These are phyloP conservation scores for Penicillium lagena DNA, from an alignment of 495 filamentous ascomycete genomes.

Conservation along the genomic window DNA sequence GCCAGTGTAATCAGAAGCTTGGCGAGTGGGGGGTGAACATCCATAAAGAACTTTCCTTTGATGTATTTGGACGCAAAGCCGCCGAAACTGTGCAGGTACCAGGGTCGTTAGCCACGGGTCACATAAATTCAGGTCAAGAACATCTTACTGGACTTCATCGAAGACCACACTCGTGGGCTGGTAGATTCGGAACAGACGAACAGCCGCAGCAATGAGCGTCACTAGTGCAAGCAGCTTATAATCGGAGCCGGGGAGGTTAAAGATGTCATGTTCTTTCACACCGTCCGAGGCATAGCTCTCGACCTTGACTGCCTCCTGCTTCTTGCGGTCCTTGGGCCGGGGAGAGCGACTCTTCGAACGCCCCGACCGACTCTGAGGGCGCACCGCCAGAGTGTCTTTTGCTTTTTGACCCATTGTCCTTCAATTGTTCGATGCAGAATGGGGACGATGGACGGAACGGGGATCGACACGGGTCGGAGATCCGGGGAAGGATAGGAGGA, in stretches of 20 bases:
- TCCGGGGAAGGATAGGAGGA: not conserved
- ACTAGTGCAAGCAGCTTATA: conserved; percentile 67
- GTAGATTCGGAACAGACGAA: conserved; percentile 92
- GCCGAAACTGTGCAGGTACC: conserved; percentile 62
- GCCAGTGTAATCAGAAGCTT: conserved; percentile 94
- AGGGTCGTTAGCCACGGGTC: conserved; percentile 2
- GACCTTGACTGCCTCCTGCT: conserved; percentile 8
- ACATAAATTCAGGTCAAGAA: not conserved
- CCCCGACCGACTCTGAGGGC: conserved; percentile 25
- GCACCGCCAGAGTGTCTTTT: conserved; percentile 33
- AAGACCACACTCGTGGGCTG: conserved; percentile 96
- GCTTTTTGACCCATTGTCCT: conserved; percentile 30
- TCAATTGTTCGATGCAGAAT: conserved; percentile 3
- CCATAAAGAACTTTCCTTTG: conserved; percentile 98
- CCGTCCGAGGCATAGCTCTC: conserved; percentile 47
- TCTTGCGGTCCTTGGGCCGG: conserved; percentile 34
- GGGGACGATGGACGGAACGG: conserved; percentile 2
- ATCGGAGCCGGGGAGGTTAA: conserved; percentile 66
- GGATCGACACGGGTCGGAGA: not conserved
- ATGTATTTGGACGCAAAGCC: conserved; percentile 98
- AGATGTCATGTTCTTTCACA: conserved; percentile 46
- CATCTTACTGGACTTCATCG: conserved; percentile 91
- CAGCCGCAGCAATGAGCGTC: conserved; percentile 68
- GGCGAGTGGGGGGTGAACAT: conserved; percentile 95
- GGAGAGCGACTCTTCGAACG: conserved; percentile 39